These are phyloP conservation scores for Syzygium oleosum DNA, from an alignment of 345 rosid species.

Conservation along the genomic window DNA sequence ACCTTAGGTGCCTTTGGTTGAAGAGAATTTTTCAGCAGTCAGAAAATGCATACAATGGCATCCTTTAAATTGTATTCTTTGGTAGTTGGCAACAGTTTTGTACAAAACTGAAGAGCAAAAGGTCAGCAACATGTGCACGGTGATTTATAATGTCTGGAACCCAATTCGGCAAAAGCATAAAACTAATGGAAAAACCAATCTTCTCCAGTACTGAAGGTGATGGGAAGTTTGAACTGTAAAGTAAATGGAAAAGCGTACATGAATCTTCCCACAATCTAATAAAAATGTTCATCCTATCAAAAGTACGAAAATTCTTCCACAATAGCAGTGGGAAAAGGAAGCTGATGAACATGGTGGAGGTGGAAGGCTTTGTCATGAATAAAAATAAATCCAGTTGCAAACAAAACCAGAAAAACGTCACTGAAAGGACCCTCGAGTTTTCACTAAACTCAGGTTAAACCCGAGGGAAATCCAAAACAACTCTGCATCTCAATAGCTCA, in stretches of 20 bases:
- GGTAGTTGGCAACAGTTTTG: neutral
- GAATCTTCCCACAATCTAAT: neutral
- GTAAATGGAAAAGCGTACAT: neutral
- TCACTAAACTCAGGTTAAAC: neutral
- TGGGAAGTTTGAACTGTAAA: neutral
- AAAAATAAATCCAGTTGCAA: neutral
- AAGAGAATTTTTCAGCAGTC: neutral
- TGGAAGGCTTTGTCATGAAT: neutral
- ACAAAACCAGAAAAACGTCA: neutral
- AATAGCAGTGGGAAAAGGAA: neutral
- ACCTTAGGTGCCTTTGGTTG: neutral
- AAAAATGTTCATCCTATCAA: neutral
- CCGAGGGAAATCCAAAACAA: neutral
- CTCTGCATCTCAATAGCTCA: neutral
- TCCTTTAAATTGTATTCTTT: neutral
- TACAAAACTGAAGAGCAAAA: neutral
- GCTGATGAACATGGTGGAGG: neutral
- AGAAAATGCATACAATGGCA: neutral
- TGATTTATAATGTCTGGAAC: neutral
- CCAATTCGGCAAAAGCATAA: neutral
- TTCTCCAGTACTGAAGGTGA: neutral
- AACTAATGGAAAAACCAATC: neutral
- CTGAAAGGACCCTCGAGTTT: neutral
- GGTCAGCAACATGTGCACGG: neutral
- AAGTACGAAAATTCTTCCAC: neutral